phyloP scores from a whole-genome alignment of 352 stramenopile species.

The Phytophthora multivora region DNA sequence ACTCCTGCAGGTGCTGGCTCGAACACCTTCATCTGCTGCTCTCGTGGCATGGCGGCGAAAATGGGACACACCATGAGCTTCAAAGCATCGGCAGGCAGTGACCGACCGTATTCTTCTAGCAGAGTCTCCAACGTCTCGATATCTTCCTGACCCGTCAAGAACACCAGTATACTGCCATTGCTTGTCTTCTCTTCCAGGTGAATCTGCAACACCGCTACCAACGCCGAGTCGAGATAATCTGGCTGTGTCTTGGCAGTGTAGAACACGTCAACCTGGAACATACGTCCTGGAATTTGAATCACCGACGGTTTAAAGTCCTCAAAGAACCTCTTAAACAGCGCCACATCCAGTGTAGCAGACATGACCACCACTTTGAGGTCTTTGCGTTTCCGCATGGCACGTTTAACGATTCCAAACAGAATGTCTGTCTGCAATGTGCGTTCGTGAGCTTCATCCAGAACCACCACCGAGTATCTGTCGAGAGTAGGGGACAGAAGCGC shows the following conservation, averaged over 20 bases:
- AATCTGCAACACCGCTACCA: conserved; percentile 91
- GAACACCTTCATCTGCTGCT: conserved; percentile 96
- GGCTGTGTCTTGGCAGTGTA: conserved; percentile 88
- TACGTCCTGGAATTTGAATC: conserved; percentile 87
- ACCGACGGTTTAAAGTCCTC: conserved; percentile 77
- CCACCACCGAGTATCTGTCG: conserved; percentile 82
- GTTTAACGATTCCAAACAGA: conserved; percentile 88
- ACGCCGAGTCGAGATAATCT: conserved; percentile 90
- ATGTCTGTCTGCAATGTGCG: conserved; percentile 92
- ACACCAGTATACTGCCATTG: conserved; percentile 93
- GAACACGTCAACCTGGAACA: conserved; percentile 91
- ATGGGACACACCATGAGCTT: conserved; percentile 94
- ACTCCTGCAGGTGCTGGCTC: conserved; percentile 72
- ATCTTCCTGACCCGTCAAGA: conserved; percentile 95
- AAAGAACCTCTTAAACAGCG: conserved; percentile 95
- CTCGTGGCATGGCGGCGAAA: conserved; percentile 94
- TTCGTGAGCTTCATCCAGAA: conserved; percentile 89
- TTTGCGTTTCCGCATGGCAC: conserved; percentile 74
- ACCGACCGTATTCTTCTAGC: conserved; percentile 82
- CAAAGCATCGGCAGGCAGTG: conserved; percentile 64
- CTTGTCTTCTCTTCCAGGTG: conserved; percentile 76
- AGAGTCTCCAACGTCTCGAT: conserved; percentile 93
- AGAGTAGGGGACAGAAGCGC: conserved; percentile 75
- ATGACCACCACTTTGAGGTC: conserved; percentile 97
- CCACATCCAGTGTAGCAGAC: conserved; percentile 97